Conservation (phyloP, 169 alveolate genomes). For the Ichthyophthirius multifiliis region DNA sequence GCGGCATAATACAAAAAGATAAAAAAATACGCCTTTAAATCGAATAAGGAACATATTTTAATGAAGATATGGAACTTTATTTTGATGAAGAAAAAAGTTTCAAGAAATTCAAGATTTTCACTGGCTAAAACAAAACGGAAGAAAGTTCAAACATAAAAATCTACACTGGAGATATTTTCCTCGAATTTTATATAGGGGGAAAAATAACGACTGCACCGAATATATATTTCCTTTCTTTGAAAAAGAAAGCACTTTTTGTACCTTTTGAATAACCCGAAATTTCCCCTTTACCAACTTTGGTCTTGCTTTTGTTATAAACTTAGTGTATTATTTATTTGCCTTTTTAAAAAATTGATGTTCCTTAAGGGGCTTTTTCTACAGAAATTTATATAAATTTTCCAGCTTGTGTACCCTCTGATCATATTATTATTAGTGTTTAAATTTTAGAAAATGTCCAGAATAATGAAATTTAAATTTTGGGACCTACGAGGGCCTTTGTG, state of each 20-base stretch:
- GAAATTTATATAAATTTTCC: not conserved
- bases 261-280: conserved; percentile 5
- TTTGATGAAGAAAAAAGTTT: not conserved
- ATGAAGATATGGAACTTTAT: not conserved
- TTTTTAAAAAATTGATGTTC: not conserved
- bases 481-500: not conserved
- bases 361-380: not conserved
- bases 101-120: not conserved
- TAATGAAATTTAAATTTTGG: not conserved
- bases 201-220: not conserved
- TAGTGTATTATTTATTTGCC: not conserved
- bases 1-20: not conserved
- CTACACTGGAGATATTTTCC: not conserved
- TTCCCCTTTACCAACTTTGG: not conserved
- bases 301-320: not conserved
- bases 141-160: too few relatives aligned
- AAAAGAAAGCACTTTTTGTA: not conserved
- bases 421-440: not conserved
- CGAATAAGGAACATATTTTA: not conserved
- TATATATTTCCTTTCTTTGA: not conserved
- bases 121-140: too few relatives aligned
- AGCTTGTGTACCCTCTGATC: not conserved
- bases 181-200: not conserved
- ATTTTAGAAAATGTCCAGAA: not conserved
- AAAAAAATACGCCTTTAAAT: not conserved